These are phyloP conservation scores for Discostella stelligera DNA, from an alignment of 352 stramenopile species.

Conservation along the genomic window DNA sequence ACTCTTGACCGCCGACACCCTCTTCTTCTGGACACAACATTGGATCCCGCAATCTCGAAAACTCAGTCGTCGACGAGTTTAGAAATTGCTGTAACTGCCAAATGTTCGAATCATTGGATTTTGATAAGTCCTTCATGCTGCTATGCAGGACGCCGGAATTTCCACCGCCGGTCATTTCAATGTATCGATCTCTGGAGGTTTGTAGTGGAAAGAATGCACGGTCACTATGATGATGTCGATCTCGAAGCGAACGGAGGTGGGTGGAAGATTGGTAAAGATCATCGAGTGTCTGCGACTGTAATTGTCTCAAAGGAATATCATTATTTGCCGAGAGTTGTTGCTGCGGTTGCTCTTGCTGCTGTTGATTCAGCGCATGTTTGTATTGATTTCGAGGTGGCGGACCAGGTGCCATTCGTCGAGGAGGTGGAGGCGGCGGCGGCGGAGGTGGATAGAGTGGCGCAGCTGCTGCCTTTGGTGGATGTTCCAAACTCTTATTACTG, in stretches of 20 bases:
- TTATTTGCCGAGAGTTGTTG: background rate
- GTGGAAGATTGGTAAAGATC: background rate
- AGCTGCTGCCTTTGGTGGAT: slow-evolving; percentile 2
- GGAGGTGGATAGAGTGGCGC: background rate
- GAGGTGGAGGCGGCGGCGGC: slow-evolving; percentile 1
- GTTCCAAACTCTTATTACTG: background rate
- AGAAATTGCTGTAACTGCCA: background rate
- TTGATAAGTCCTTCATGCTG: background rate
- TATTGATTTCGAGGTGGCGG: slow-evolving; percentile 1
- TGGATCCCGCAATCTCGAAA: background rate
- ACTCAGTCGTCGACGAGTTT: background rate
- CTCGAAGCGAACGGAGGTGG: background rate
- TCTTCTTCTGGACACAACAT: slow-evolving; percentile 1
- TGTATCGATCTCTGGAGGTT: background rate
- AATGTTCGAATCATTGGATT: background rate
- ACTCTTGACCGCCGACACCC: background rate
- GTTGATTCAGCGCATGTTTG: background rate
- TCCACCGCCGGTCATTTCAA: background rate
- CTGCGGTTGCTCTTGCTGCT: background rate
- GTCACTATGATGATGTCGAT: background rate
- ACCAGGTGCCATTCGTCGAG: background rate
- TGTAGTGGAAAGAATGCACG: background rate
- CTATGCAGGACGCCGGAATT: background rate
- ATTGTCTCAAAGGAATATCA: background rate
- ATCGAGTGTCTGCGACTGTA: background rate